Evolutionary conservation across 331 rosid genomes (phyloP).

Genomic region (Malus hybrid): DNA sequence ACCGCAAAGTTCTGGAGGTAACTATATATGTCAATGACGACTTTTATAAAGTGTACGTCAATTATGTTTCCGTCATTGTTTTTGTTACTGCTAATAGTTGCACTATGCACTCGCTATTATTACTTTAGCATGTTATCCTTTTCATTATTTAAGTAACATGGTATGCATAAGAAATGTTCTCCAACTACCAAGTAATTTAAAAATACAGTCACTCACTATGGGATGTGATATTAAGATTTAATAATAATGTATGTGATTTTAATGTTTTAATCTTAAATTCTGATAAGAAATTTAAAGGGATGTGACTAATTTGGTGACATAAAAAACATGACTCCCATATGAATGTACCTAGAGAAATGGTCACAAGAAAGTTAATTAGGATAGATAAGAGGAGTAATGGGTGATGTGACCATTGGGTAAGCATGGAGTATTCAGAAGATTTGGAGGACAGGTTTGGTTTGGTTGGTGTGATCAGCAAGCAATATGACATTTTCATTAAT

Average conservation of each 20-base stretch:
- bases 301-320: background rate
- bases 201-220: background rate
- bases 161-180: background rate
- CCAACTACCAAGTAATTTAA: background rate
- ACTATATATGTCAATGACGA: background rate
- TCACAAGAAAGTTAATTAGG: slow-evolving; percentile 1
- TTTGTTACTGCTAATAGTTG: background rate
- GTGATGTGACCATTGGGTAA: background rate
- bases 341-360: background rate
- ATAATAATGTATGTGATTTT: too few species aligned
- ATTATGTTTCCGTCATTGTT: background rate
- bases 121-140: background rate
- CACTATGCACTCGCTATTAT: background rate
- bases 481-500: slow-evolving; percentile 3
- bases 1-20: slow-evolving; percentile 67
- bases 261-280: too few species aligned
- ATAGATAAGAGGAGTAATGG: slow-evolving; percentile 1
- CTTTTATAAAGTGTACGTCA: background rate
- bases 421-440: background rate
- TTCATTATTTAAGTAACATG: background rate
- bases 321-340: background rate
- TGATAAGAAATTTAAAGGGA: too few species aligned
- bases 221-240: too few species aligned
- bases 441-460: background rate
- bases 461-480: slow-evolving; percentile 11